A percentile compares a stretch with the other conserved stretches of the same genome.
Conservation (phyloP, 768 basidiomycete genomes). For the Mycena maculata region DNA sequence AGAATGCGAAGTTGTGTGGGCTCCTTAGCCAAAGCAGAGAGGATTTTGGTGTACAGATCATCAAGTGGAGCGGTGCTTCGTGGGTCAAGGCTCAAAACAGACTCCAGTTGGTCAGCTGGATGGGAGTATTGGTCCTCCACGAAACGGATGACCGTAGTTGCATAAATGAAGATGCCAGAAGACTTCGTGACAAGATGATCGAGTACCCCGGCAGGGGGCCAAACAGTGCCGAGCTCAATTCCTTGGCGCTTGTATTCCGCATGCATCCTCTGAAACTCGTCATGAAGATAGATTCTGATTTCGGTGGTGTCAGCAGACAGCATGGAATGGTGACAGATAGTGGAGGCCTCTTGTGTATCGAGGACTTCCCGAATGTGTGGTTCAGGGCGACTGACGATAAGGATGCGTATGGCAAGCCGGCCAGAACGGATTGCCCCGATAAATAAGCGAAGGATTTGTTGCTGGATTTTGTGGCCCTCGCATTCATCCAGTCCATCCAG, state of each 20-base stretch:
- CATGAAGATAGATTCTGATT: not conserved
- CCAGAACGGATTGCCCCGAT: not conserved
- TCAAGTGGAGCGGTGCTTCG: slow-evolving; percentile 5
- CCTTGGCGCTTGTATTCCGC: not conserved
- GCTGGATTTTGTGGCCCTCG: not conserved
- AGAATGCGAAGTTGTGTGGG: not conserved
- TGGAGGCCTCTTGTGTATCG: not conserved
- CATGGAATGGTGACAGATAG: not conserved
- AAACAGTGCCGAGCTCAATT: not conserved
- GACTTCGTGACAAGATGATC: not conserved
- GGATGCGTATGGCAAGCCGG: not conserved
- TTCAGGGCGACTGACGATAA: not conserved
- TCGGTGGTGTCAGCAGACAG: not conserved
- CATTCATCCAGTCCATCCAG: slow-evolving; percentile 8
- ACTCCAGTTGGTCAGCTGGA: not conserved
- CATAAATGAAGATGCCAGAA: not conserved
- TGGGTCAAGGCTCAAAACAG: not conserved
- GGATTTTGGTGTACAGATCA: not conserved
- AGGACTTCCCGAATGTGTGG: not conserved
- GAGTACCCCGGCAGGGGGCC: not conserved
- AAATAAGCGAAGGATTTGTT: not conserved
- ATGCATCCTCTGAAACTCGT: not conserved
- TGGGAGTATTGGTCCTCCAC: slow-evolving; percentile 1
- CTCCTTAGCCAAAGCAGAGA: not conserved
- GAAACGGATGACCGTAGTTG: not conserved